Evolutionary conservation across 257 asterid species (phyloP), one percentile per base, ranked within the genome.

Genomic region (Linaria vulgaris): DNA sequence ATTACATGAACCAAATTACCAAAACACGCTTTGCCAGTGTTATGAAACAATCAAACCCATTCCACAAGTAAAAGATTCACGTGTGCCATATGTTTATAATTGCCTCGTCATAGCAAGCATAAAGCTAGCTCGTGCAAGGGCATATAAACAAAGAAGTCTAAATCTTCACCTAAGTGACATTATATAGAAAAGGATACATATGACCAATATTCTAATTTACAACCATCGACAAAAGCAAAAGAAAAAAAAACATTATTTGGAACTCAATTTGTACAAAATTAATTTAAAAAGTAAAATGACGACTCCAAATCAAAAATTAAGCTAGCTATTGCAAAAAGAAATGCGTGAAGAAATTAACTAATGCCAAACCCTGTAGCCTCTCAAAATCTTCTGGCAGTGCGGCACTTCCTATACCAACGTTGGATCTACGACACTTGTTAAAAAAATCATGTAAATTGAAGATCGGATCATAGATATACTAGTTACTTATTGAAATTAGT

Each of bases 241-340:
- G 34, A 30, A 30, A 56, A 31, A 56, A 41, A 34, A 30, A 56
- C 30, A 6, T 39, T 25, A 55, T 16, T n/a, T 43, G 69, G 6
- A 61, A 61, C 64, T 61, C 24, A 23, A 63, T 69, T 52, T 59
- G 68, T 53, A 61, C 64, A 52, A 30, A 66, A 1, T 2, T 43
- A 12, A 17, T 43, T 44, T 34, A 34, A 54, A 30, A 52, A 20
- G 5, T 31, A 62, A 12, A 9, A 57, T 14, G n/a, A n/a, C 17
- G 56, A 64, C 44, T 56, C 60, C 44, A 48, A 45, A 57, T 30
- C 54, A 43, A 61, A 39, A 60, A 69, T 27, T 25, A 60, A 27
- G 51, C 5, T 12, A 46, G 22, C 52, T 46, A 46, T 5, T 6
- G 21, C 21, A 5, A 46, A 46, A 46, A 0, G 16, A 16, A 5